Base-by-base conservation (phyloP, 2,329 filamentous ascomycete genomes). In the Cryphonectria radicalis region DNA sequence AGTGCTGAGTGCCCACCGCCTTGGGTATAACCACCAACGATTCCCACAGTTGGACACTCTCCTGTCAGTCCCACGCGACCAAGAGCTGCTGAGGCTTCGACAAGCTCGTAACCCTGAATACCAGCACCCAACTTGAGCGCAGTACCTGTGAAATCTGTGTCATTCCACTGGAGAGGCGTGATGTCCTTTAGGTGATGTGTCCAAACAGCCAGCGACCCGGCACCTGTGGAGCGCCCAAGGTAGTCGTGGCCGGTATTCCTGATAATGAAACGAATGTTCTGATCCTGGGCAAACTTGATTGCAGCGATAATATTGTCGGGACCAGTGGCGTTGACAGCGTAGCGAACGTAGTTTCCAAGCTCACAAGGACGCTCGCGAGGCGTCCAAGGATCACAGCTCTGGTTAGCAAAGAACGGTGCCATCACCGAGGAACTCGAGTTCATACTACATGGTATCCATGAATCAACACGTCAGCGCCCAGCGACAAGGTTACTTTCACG, bases 1-100 rank as follows among this genome's bases (percentile, higher is more conserved):
- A 89, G 75, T 3, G 86, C 85, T 17, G 84, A 86, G 76, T 89
- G 86, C 0, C 88, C 88, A 60, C 86, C 87, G n/a, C 85, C 85
- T 70, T 84, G 77, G 28, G 82, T 81, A 73, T 83, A 84, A 13
- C 83, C 83, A 42, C 85, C 85, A 19, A 80, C 79, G 50, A 87
- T 78, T 14, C 87, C 87, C 6, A 89, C 85, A 1, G 84, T 87
- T 73, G 74, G 66, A 40, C 72, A 73, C n/a, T 73, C 72, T 55
- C 70, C 72, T 3, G 50, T 35, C 67, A 63, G 77, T 73, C 65
- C 76, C 73, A 80, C 64, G 69, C 85, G 80, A 0, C 84, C 84
- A 40, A 83, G 77, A 22, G 81, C 79, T 13, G 83, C 77, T 2
- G 84, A 86, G 62, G 82, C 83, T 40, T 83, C 82, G 72, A 89